A percentile compares a stretch with the other conserved stretches of the same genome.
Evolutionary conservation across 768 basidiomycete genomes (phyloP).

Genomic region (Mrakia blollopis): DNA sequence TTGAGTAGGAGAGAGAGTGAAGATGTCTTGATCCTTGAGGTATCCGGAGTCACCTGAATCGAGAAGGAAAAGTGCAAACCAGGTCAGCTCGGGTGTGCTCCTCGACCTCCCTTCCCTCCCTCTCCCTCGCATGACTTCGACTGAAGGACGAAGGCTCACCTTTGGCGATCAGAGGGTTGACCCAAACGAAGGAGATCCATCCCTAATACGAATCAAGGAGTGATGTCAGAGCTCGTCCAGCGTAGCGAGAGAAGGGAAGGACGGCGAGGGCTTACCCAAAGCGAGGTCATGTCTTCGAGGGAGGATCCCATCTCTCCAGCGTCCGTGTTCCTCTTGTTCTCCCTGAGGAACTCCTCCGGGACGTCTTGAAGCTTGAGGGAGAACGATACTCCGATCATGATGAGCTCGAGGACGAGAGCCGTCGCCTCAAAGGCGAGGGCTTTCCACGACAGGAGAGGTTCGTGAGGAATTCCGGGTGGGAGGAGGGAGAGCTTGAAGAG

Average conservation of each 20-base stretch:
- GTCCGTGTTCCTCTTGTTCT: constrained; percentile 9
- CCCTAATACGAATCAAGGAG: neutral
- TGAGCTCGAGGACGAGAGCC: neutral
- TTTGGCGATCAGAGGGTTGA: constrained; percentile 27
- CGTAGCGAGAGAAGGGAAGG: neutral
- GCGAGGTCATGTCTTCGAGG: constrained; percentile 21
- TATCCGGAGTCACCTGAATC: constrained; percentile 23
- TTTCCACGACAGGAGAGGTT: neutral
- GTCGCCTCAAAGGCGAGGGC: neutral
- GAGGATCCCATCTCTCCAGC: constrained; percentile 12
- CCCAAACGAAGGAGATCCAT: constrained; percentile 31
- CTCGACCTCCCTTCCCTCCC: neutral
- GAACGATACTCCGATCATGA: constrained; percentile 9
- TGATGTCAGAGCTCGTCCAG: neutral
- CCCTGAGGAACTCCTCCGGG: constrained; percentile 17
- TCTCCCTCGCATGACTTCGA: neutral
- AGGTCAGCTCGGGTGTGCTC: neutral
- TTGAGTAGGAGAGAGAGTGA: constrained; percentile 28
- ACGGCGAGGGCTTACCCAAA: neutral
- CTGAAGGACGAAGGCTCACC: constrained; percentile 21
- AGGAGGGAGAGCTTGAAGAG: constrained; percentile 27
- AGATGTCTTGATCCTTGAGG: constrained; percentile 27
- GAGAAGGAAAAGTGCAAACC: too few species aligned
- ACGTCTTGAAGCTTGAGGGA: constrained; percentile 18
- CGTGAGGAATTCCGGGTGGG: constrained; percentile 20